A percentile compares a stretch with the other conserved stretches of the same genome.
Evolutionary conservation across 805 yeast genomes (phyloP).

Genomic region (Candida nanaspora): DNA sequence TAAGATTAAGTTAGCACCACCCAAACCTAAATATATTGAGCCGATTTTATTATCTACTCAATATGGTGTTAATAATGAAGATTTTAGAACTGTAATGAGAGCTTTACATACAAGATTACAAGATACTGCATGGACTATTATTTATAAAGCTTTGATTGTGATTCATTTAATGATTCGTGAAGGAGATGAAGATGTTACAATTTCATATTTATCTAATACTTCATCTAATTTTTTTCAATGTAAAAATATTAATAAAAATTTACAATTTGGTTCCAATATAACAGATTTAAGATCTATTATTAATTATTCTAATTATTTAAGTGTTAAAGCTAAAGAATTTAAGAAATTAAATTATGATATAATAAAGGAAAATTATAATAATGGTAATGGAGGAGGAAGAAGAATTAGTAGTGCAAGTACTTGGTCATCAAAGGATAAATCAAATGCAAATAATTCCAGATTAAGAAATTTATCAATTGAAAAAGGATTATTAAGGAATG

Average conservation of each 20-base stretch:
- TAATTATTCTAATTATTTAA: slow-evolving; percentile 67
- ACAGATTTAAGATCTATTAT: slow-evolving; percentile 50
- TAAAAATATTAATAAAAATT: slow-evolving; percentile 24
- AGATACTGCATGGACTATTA: slow-evolving; percentile 88
- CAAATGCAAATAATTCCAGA: slow-evolving; percentile 40
- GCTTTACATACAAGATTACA: slow-evolving; percentile 54
- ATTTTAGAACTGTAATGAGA: slow-evolving; percentile 64
- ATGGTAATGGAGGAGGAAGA: too few species aligned
- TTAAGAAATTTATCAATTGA: slow-evolving; percentile 61
- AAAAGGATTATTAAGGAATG: slow-evolving; percentile 76
- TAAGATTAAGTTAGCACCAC: slow-evolving; percentile 85
- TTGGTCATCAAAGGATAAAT: slow-evolving; percentile 33
- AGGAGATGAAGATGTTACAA: slow-evolving; percentile 73
- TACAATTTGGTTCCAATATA: slow-evolving; percentile 24
- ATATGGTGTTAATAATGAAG: slow-evolving; percentile 37
- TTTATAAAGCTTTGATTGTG: slow-evolving; percentile 78
- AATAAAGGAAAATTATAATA: slow-evolving; percentile 56
- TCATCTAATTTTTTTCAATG: slow-evolving; percentile 56
- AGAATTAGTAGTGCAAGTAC: too few species aligned
- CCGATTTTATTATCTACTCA: slow-evolving; percentile 75
- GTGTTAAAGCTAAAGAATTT: slow-evolving; percentile 62
- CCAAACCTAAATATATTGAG: slow-evolving; percentile 91
- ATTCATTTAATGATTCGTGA: slow-evolving; percentile 89
- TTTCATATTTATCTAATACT: slow-evolving; percentile 51
- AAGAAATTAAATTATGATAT: slow-evolving; percentile 63